These are phyloP conservation scores for Jackrogersella minutella DNA, from an alignment of 495 filamentous ascomycete species.

Conservation along the genomic window DNA sequence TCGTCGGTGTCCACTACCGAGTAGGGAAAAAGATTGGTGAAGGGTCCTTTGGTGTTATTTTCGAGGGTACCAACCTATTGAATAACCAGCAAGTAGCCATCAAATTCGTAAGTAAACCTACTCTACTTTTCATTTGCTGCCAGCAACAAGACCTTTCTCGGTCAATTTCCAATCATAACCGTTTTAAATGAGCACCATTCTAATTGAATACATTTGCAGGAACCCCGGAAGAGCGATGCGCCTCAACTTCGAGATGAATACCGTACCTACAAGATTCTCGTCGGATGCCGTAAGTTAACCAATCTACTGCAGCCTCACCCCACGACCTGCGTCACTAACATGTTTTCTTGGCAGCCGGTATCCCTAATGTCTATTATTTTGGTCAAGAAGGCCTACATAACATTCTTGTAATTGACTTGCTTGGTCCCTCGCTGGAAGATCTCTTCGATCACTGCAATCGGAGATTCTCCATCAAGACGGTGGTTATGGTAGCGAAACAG, in stretches of 20 bases:
- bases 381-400: conserved; percentile 99
- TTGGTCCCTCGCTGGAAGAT: conserved; percentile 95
- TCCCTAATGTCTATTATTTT: conserved; percentile 99
- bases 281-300: conserved; percentile 90
- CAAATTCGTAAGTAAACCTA: conserved; percentile 83
- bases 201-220: conserved; percentile 58
- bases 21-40: conserved; percentile 99
- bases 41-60: conserved; percentile 98
- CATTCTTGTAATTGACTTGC: conserved; percentile 97
- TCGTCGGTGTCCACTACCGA: conserved; percentile 98
- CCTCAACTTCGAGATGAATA: conserved; percentile 99
- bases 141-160: background rate
- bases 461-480: conserved; percentile 95
- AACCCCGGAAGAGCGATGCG: conserved; percentile 98
- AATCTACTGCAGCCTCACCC: background rate
- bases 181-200: background rate
- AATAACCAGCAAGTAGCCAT: conserved; percentile 99
- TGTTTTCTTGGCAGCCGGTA: conserved; percentile 73
- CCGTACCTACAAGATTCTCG: conserved; percentile 98
- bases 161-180: background rate
- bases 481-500: conserved; percentile 99
- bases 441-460: conserved; percentile 98
- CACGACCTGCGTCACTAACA: conserved; percentile 28
- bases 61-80: conserved; percentile 96
- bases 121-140: background rate